These are phyloP conservation scores for Collybia mongolica DNA, from an alignment of 768 basidiomycete species.

Conservation along the genomic window DNA sequence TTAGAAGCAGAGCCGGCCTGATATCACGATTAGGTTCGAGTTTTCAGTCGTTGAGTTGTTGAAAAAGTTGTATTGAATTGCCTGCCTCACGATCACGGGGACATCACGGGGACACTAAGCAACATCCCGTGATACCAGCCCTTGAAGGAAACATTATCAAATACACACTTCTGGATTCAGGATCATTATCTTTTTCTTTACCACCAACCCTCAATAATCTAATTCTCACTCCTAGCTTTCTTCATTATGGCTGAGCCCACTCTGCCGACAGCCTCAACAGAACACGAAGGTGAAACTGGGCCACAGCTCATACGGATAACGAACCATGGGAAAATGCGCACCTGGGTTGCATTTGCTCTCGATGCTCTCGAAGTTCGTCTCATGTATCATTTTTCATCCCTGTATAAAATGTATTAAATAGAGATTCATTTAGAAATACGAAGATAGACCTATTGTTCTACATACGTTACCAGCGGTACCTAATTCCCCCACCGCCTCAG, in stretches of 20 bases:
- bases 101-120: too few relatives aligned
- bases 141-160: too few relatives aligned
- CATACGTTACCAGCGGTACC: constrained; percentile 54
- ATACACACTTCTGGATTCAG: too few relatives aligned
- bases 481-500: constrained; percentile 7
- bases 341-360: constrained; percentile 53
- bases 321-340: constrained; percentile 50
- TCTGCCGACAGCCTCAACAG: not conserved
- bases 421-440: constrained; percentile 37
- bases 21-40: too few relatives aligned
- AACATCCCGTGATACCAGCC: too few relatives aligned
- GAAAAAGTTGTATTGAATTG: too few relatives aligned
- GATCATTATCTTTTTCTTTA: too few relatives aligned
- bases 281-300: not conserved
- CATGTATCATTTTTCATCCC: not conserved
- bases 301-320: constrained; percentile 50
- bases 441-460: constrained; percentile 47
- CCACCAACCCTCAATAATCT: too few relatives aligned
- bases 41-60: too few relatives aligned
- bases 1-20: too few relatives aligned
- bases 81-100: too few relatives aligned
- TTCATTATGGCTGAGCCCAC: not conserved
- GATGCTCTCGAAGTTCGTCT: constrained; percentile 49
- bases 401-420: not conserved
- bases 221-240: too few relatives aligned